Conservation (phyloP, 2,329 filamentous ascomycete genomes). For the Fonsecaea monophora region DNA sequence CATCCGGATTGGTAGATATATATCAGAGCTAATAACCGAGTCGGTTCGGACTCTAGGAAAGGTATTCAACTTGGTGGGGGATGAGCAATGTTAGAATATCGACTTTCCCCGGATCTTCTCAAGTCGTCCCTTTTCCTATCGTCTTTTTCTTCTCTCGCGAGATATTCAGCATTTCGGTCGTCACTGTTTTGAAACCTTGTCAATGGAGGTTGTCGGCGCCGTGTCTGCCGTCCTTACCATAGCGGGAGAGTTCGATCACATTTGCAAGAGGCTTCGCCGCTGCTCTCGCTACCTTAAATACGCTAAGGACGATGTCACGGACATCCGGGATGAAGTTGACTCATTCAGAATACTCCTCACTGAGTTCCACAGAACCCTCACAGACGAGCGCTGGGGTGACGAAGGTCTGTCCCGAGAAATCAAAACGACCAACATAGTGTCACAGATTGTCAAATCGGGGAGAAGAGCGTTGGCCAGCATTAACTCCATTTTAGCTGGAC, state of each 20-base stretch:
- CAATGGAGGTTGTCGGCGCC: not conserved
- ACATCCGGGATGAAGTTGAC: conserved; percentile 2
- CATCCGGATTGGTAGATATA: conserved; percentile 7
- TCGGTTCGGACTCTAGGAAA: not conserved
- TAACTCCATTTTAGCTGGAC: not conserved
- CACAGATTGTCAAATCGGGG: conserved; percentile 15
- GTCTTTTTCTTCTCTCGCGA: not conserved
- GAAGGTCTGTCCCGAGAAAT: conserved; percentile 13
- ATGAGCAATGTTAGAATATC: not conserved
- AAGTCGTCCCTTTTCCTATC: not conserved
- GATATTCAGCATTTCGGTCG: not conserved
- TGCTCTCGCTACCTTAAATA: not conserved
- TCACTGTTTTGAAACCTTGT: not conserved
- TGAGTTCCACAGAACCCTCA: conserved; percentile 9
- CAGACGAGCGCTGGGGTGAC: conserved; percentile 8
- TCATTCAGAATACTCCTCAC: not conserved
- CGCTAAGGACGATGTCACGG: not conserved
- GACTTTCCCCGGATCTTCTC: not conserved
- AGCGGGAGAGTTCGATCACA: not conserved
- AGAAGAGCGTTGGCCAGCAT: not conserved
- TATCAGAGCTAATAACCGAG: not conserved
- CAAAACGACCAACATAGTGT: conserved; percentile 7
- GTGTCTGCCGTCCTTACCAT: not conserved
- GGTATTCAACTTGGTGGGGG: not conserved
- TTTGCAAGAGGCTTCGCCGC: conserved; percentile 6